phyloP scores from a whole-genome alignment of 208 protist species.

The Acanthamoeba triangularis region DNA sequence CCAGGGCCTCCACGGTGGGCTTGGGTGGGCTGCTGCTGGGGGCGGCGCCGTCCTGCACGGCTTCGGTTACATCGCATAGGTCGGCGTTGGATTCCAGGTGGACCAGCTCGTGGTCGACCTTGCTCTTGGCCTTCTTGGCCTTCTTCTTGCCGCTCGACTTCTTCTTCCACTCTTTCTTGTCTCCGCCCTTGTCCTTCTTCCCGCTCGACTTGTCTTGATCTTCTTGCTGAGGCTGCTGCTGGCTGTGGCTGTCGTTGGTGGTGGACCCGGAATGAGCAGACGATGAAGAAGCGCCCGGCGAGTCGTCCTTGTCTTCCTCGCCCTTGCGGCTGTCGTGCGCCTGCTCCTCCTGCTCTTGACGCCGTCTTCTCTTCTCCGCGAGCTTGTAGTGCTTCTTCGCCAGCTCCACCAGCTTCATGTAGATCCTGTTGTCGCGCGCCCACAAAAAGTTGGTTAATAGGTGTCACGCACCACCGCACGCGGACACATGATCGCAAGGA shows the following conservation, averaged over 20 bases:
- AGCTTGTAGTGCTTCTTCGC: slow-evolving; percentile 4
- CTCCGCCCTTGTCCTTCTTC: neutral
- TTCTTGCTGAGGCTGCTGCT: no score
- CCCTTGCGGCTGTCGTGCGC: neutral
- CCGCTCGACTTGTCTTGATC: neutral
- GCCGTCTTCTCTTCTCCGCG: neutral
- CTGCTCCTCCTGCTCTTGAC: slow-evolving; percentile 10
- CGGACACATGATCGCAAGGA: neutral
- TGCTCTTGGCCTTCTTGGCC: neutral
- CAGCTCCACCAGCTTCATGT: slow-evolving; percentile 12
- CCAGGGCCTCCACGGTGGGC: neutral
- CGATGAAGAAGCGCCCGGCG: neutral
- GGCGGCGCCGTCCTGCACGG: neutral
- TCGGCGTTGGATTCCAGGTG: neutral
- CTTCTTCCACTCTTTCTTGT: neutral
- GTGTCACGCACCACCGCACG: neutral
- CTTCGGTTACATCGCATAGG: neutral
- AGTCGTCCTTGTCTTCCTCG: neutral
- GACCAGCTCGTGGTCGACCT: neutral
- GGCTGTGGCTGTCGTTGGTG: neutral
- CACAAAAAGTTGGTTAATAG: neutral
- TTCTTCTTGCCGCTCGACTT: neutral
- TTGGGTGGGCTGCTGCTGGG: neutral
- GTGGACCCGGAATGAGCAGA: no score
- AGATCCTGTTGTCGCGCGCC: neutral